Base-by-base conservation (phyloP, 164 flowering plant species). In the Buxus sempervirens region DNA sequence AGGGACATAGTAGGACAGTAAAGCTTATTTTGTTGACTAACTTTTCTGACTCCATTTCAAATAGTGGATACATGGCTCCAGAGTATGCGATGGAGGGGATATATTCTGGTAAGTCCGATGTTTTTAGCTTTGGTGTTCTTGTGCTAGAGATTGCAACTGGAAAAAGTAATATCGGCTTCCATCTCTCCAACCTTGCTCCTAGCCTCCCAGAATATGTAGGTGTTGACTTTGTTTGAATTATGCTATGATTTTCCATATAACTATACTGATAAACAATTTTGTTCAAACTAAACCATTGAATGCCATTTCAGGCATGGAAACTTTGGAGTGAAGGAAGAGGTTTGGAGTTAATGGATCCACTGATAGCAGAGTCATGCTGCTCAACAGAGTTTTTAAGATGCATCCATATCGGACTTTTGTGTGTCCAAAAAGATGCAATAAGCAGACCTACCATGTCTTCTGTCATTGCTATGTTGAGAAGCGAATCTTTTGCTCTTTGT, bases 61-160 rank as follows among this genome's bases (percentile, higher is more conserved):
- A n/a, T n/a, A n/a, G n/a, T n/a, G n/a, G n/a, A n/a, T n/a, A 77
- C 28, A 77, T 74, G 80, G 62, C 72, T 36, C 77, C 77, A 12
- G 80, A 77, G 60, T 77, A 77, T 68, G 75, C 77, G 16, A 66
- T 70, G 72, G 70, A 67, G 16, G 80, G 80, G 21, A 18, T 57
- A 14, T 77, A 73, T 62, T 77, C 80, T 8, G 68, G 64, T 15
- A 74, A 77, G 27, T 74, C 80, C 15, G 80, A 77, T 55, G 64
- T 71, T 15, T 77, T 54, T 21, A 74, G 77, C 66, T 66, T 74
- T 22, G 77, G 80, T 13, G 75, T 77, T 13, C 23, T 77, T 4
- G 24, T 74, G 36, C 71, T 74, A 9, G 80, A 77, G 71, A 71
- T 74, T 22, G 16, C 74, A n/a, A 77, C 75, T 23, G 80, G 77